Percentiles rank a stretch among this genome's conserved stretches.
Conservation (phyloP, 768 basidiomycete species). For the Lentinula sp. region DNA sequence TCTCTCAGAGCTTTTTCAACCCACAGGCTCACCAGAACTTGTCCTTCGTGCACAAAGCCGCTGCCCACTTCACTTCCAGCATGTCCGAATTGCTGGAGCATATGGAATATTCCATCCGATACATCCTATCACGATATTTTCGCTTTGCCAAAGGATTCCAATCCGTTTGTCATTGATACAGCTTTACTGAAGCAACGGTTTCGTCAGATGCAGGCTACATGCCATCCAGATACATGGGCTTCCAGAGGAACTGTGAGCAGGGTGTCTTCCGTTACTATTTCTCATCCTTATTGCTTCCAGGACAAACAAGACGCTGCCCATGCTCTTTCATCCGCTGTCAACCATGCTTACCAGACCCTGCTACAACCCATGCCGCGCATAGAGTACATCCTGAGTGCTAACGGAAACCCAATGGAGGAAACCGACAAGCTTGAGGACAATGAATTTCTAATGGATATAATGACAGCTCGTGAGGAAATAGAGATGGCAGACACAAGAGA, state of each 20-base stretch:
- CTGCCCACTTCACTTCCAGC: slow-evolving; percentile 67
- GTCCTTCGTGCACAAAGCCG: slow-evolving; percentile 56
- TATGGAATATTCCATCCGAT: slow-evolving; percentile 38
- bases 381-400: slow-evolving; percentile 70
- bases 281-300: slow-evolving; percentile 23
- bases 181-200: slow-evolving; percentile 58
- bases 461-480: slow-evolving; percentile 74
- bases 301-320: slow-evolving; percentile 55
- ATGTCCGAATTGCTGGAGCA: slow-evolving; percentile 66
- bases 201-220: slow-evolving; percentile 62
- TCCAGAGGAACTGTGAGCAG: slow-evolving; percentile 51
- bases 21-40: slow-evolving; percentile 18
- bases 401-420: slow-evolving; percentile 58
- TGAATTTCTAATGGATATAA: slow-evolving; percentile 66
- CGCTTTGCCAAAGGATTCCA: slow-evolving; percentile 51
- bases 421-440: slow-evolving; percentile 67
- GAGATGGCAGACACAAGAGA: slow-evolving; percentile 51
- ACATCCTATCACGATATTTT: slow-evolving; percentile 63
- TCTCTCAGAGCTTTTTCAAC: neutral
- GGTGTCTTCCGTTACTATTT: neutral
- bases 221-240: slow-evolving; percentile 87
- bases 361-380: slow-evolving; percentile 67
- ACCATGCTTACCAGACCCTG: slow-evolving; percentile 77
- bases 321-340: slow-evolving; percentile 66
- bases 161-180: slow-evolving; percentile 68